Percentiles rank a stretch among this genome's conserved stretches.
Evolutionary conservation across 225 moss, liverwort and hornwort genomes (phyloP).

Genomic region (Bryoerythrophyllum caledonicum): DNA sequence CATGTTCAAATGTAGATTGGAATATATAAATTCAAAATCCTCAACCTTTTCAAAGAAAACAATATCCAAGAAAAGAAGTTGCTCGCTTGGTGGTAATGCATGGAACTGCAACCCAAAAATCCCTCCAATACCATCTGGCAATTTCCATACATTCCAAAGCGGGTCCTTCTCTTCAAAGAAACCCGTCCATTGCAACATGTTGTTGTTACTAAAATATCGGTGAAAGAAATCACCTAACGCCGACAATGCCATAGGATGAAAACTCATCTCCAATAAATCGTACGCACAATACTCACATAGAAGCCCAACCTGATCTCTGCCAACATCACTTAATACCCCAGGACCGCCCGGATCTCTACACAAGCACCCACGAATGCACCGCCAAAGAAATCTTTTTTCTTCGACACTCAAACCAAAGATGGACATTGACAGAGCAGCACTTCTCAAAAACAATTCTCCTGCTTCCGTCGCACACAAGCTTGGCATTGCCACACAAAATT

Average conservation of each 20-base stretch:
- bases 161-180: background rate
- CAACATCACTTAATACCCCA: too few species aligned
- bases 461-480: too few species aligned
- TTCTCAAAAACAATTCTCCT: too few species aligned
- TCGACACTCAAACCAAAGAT: too few species aligned
- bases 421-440: too few species aligned
- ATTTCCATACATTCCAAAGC: background rate
- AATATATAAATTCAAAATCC: too few species aligned
- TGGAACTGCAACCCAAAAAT: background rate
- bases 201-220: background rate
- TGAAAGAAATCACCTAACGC: background rate
- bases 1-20: accelerated
- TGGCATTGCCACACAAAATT: too few species aligned
- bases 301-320: too few species aligned
- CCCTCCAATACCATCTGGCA: background rate
- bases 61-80: background rate
- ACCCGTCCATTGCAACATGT: background rate
- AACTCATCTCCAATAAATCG: background rate
- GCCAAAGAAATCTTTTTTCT: too few species aligned
- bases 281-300: background rate
- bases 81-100: background rate
- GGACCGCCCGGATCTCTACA: too few species aligned
- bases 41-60: background rate
- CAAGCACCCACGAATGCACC: background rate
- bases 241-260: background rate